Conservation (phyloP, 169 alveolate genomes). For the Eimeria sp. region DNA sequence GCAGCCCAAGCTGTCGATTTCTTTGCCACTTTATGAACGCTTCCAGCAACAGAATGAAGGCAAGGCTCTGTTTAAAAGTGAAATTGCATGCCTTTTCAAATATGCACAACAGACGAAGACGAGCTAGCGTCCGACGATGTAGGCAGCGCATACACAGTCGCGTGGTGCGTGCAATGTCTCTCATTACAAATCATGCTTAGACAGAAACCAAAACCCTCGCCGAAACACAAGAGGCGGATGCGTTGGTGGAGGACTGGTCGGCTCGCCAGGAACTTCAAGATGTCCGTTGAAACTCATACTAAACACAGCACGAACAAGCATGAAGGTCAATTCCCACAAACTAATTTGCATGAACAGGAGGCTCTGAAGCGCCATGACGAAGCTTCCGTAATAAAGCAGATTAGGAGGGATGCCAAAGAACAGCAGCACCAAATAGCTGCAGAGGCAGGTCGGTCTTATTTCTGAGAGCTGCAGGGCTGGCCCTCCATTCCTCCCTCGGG, state of each 20-base stretch:
- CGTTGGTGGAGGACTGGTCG: constrained; percentile 51
- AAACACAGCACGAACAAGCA: neutral
- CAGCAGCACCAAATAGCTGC: constrained; percentile 22
- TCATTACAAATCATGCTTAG: neutral
- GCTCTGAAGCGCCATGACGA: constrained; percentile 35
- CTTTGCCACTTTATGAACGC: neutral
- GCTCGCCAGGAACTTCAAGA: constrained; percentile 19
- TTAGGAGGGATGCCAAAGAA: constrained; percentile 24
- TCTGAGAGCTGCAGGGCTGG: neutral
- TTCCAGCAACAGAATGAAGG: constrained; percentile 62
- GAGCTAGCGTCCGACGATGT: constrained; percentile 39
- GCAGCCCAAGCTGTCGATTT: neutral
- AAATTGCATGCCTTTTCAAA: no score
- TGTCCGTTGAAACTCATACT: neutral
- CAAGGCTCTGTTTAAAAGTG: neutral
- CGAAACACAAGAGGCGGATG: constrained; percentile 49
- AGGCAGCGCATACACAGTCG: neutral
- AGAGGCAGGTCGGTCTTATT: constrained; percentile 25
- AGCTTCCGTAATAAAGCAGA: neutral
- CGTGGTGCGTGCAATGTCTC: neutral
- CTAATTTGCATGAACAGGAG: neutral
- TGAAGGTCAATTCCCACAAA: neutral
- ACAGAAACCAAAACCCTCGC: constrained; percentile 23
- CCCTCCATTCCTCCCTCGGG: neutral
- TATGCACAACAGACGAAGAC: constrained; percentile 18